These are phyloP conservation scores for Pichia insulana DNA, from an alignment of 805 yeast species.

Conservation along the genomic window DNA sequence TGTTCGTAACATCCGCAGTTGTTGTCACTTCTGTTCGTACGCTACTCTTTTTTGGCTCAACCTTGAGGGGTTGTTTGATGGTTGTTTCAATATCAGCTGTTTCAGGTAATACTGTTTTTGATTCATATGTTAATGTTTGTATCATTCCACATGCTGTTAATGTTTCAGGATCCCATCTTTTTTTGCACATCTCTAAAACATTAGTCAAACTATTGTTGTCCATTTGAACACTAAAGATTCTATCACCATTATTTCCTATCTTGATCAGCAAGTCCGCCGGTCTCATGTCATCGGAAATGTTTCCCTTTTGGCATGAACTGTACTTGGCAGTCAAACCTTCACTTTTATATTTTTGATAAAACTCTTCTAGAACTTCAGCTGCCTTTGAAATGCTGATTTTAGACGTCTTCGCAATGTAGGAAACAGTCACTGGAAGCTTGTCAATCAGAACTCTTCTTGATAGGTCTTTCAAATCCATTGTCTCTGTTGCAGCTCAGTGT, in stretches of 20 bases:
- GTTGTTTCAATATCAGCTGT: not conserved
- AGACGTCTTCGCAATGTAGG: slow-evolving; percentile 16
- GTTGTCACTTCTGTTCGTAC: not conserved
- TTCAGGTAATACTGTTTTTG: not conserved
- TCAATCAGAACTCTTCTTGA: slow-evolving; percentile 3
- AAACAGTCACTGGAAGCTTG: slow-evolving; percentile 21
- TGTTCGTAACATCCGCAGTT: slow-evolving; percentile 2
- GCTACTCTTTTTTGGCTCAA: not conserved
- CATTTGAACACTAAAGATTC: not conserved
- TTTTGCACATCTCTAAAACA: slow-evolving; percentile 10
- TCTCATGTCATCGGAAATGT: not conserved
- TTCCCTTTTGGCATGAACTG: slow-evolving; percentile 9
- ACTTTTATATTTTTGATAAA: slow-evolving; percentile 13
- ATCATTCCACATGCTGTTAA: slow-evolving; percentile 21
- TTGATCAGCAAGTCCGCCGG: slow-evolving; percentile 6
- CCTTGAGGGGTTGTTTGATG: not conserved
- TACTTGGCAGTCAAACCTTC: slow-evolving; percentile 14
- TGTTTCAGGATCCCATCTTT: slow-evolving; percentile 12
- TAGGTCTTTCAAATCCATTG: not conserved
- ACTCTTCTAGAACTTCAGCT: slow-evolving; percentile 16
- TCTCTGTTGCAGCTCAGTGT: not conserved
- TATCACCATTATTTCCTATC: slow-evolving; percentile 8
- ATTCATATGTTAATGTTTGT: slow-evolving; percentile 12
- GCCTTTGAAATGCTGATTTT: slow-evolving; percentile 16
- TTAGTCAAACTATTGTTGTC: not conserved